Base-by-base conservation (phyloP, 805 yeast genomes). In the Lipomyces lipofer region DNA sequence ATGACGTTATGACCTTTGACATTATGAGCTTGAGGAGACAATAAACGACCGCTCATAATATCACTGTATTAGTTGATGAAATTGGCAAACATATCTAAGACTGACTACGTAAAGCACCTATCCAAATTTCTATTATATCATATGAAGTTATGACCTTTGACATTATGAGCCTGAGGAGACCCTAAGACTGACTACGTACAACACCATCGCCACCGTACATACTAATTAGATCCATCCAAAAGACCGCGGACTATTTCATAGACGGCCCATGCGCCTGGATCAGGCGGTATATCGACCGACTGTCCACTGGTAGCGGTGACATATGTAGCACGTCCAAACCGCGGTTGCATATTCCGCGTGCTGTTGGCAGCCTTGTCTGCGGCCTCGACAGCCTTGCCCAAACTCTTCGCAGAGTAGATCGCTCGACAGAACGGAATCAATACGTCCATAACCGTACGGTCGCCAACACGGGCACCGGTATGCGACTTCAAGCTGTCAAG, bases 221-320 rank as follows among this genome's bases (percentile, higher is more conserved):
- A 33, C n/a, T 33, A 44, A 9, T n/a, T 24, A 9, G 49, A 13
- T 4, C 59, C 59, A 30, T 54, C 58, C 38, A 51, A 29, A 28
- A 68, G 53, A 1, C 84, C 85, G 56, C 77, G 73, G 19, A 81
- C 67, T 15, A 81, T 68, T 17, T 80, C 87, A 38, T 81, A 85
- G 21, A 91, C 74, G 2, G 97, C 97, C 58, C 88, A 81, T 2
- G 97, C 97, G 60, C 97, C 97, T 3, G 97, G 97, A 65, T 91
- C 97, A 1, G 96, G 95, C 28, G 90, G 71, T 25, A 43, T 51
- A 22, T 47, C 29, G n/a, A 71, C 71, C 25, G 64, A 72, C 58
- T 77, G 76, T 15, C 43, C 58, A 4, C 49, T 51, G 19, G 40
- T 7, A 10, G 50, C 12, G 8, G 56, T 25, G 27, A 91, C 97